These are phyloP conservation scores for Sporisorium scitamineum DNA, from an alignment of 1,284 basidiomycete species.

Conservation along the genomic window DNA sequence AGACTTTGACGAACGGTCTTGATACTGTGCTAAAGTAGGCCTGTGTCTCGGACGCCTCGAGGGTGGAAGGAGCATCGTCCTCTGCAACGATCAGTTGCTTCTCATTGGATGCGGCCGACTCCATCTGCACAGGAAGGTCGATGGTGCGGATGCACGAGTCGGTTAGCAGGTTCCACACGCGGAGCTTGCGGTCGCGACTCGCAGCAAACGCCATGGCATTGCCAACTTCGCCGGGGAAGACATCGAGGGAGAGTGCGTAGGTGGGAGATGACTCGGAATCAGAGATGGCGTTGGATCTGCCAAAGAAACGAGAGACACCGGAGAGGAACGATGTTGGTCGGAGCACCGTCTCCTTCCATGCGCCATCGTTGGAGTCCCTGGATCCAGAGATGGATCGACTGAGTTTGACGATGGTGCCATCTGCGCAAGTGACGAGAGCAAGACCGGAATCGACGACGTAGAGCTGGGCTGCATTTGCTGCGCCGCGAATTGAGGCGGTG, in stretches of 20 bases:
- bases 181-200: slow-evolving; percentile 63
- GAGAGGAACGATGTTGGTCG: slow-evolving; percentile 61
- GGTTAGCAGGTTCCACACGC: slow-evolving; percentile 64
- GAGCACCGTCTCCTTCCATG: slow-evolving; percentile 55
- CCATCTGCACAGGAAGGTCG: slow-evolving; percentile 53
- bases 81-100: slow-evolving; percentile 36
- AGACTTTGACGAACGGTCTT: slow-evolving; percentile 48
- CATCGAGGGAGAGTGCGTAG: slow-evolving; percentile 54
- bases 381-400: slow-evolving; percentile 28
- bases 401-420: slow-evolving; percentile 61
- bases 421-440: slow-evolving; percentile 58
- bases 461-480: slow-evolving; percentile 44
- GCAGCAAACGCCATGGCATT: slow-evolving; percentile 57
- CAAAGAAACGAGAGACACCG: slow-evolving; percentile 60
- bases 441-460: slow-evolving; percentile 54
- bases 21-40: slow-evolving; percentile 44
- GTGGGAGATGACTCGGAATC: slow-evolving; percentile 43
- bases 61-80: slow-evolving; percentile 8
- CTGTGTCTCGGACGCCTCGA: slow-evolving; percentile 24
- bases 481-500: slow-evolving; percentile 23
- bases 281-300: slow-evolving; percentile 40
- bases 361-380: slow-evolving; percentile 32
- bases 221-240: slow-evolving; percentile 40
- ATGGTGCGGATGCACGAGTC: slow-evolving; percentile 63
- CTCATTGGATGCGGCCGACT: slow-evolving; percentile 22